phyloP scores from a whole-genome alignment of 2,329 filamentous ascomycete species.

The Botrytis pseudocinerea region DNA sequence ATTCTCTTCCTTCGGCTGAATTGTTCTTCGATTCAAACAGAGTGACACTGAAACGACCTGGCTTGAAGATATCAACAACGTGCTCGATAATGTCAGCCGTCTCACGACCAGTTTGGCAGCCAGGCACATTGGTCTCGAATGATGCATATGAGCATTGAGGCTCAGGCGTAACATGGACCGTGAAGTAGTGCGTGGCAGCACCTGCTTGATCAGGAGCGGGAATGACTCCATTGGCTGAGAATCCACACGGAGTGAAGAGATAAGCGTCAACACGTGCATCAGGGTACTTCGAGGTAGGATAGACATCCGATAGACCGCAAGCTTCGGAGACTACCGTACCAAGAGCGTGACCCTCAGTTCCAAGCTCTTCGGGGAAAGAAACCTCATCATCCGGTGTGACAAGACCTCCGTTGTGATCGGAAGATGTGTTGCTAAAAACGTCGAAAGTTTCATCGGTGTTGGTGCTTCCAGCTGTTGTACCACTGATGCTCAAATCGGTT shows the following conservation, averaged over 20 bases:
- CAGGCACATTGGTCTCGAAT: constrained; percentile 97
- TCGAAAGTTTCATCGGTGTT: constrained; percentile 65
- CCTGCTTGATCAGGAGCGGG: constrained; percentile 66
- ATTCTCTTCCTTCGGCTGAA: constrained; percentile 35
- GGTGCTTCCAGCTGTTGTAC: constrained; percentile 43
- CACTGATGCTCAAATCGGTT: constrained; percentile 43
- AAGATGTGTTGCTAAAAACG: constrained; percentile 75
- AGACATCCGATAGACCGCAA: constrained; percentile 87
- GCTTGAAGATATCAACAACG: constrained; percentile 93
- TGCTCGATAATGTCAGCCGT: constrained; percentile 91
- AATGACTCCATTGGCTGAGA: constrained; percentile 94
- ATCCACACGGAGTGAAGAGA: constrained; percentile 93
- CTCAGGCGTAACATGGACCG: constrained; percentile 96
- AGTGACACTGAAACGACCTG: constrained; percentile 95
- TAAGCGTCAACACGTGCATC: constrained; percentile 95
- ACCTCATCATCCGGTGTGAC: constrained; percentile 58
- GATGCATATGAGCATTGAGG: constrained; percentile 96
- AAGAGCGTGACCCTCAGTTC: constrained; percentile 90
- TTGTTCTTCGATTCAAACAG: constrained; percentile 84
- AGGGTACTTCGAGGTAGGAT: constrained; percentile 82
- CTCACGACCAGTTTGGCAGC: constrained; percentile 81
- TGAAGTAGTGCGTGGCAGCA: constrained; percentile 79
- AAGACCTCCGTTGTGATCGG: constrained; percentile 60
- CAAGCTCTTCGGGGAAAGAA: constrained; percentile 69
- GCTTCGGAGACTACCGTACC: constrained; percentile 88